phyloP scores from a whole-genome alignment of 148 eudicot species.

The Vaccinium macrocarpon region DNA sequence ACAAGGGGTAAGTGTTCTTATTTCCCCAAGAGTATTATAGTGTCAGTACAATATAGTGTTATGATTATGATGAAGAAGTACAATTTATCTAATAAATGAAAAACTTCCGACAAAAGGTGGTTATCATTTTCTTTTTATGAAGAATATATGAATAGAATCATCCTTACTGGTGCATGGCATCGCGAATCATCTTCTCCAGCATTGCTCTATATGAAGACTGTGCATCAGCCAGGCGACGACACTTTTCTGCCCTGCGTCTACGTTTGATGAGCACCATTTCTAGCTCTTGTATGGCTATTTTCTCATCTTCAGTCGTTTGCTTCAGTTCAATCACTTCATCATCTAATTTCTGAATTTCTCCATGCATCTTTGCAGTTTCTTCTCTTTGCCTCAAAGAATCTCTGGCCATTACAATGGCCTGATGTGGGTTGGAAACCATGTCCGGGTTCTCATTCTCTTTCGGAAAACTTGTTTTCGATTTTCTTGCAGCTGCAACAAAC shows the following conservation, averaged over 20 bases:
- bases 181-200: slow-evolving; percentile 94
- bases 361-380: slow-evolving; percentile 64
- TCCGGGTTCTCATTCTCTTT: slow-evolving; percentile 74
- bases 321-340: slow-evolving; percentile 57
- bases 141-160: background rate
- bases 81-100: background rate
- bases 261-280: slow-evolving; percentile 70
- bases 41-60: background rate
- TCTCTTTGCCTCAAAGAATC: slow-evolving; percentile 85
- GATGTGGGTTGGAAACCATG: slow-evolving; percentile 66
- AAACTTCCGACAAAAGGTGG: background rate
- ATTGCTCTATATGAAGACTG: slow-evolving; percentile 75
- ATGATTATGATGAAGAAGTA: background rate
- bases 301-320: slow-evolving; percentile 78
- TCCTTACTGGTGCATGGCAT: slow-evolving; percentile 98
- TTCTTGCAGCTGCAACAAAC: slow-evolving; percentile 53
- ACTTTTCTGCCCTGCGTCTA: slow-evolving; percentile 72
- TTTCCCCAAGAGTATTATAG: background rate
- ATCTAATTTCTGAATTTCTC: slow-evolving; percentile 72
- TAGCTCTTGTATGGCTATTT: slow-evolving; percentile 65
- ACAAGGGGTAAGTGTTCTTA: background rate
- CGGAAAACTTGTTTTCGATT: slow-evolving; percentile 33
- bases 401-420: slow-evolving; percentile 85
- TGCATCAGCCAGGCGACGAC: slow-evolving; percentile 78
- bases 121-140: background rate